Base-by-base conservation (phyloP, 1,284 basidiomycete genomes). In the Boletus albobrunnescens region DNA sequence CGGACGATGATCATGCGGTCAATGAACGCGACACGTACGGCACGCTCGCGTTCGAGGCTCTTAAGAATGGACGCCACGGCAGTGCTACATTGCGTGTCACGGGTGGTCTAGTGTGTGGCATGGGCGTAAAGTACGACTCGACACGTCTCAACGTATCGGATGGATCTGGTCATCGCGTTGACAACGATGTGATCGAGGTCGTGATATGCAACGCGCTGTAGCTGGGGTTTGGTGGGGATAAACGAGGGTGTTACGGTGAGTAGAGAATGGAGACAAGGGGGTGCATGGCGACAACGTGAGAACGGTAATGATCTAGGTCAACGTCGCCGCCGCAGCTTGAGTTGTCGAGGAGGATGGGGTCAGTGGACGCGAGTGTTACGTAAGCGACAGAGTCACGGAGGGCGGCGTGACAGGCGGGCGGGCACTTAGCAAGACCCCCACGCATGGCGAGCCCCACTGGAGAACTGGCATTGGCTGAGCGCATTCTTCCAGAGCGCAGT, bases 141-240 rank as follows among this genome's bases (percentile, higher is more conserved):
- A n/a, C 30, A 8, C 4, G 30, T 14, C 6, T 26, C 26, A 23
- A 41, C 36, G 31, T 16, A 14, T 33, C 19, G 23, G 50, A 59
- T 40, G 52, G 44, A 51, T 60, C 45, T 48, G 55, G n/a, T n/a
- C n/a, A 62, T 60, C 57, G 47, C 24, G 46, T n/a, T 40, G 37
- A 40, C 33, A 23, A 38, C 24, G 19, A 23, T 24, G 35, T 12
- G 48, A 47, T 46, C 41, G 40, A 32, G 45, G 42, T 22, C 27
- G 31, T 24, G 24, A 11, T 12, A 26, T 12, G 26, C 26, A 26
- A 26, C 26, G 26, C 26, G 19, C 28, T 7, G 37, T n/a, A 38
- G 22, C 35, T 44, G 59, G 49, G 47, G 49, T 47, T 46, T 20
- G 43, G n/a, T n/a, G n/a, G n/a, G n/a, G n/a, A n/a, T n/a, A n/a